Evolutionary conservation across 805 yeast species (phyloP).

Genomic region (Teunomyces funiuensis): DNA sequence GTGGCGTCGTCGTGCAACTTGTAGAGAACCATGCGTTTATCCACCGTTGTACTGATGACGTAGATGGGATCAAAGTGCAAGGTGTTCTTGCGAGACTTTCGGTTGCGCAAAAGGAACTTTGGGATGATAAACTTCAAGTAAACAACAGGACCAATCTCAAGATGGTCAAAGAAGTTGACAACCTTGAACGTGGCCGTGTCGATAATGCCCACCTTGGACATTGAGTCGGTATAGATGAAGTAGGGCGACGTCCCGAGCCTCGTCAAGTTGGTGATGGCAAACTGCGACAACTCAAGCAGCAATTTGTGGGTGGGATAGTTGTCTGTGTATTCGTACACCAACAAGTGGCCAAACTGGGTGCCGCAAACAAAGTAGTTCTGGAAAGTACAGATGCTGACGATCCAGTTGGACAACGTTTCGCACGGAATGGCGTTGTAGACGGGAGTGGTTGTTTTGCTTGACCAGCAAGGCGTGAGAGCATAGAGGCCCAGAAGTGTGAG

Average conservation of each 20-base stretch:
- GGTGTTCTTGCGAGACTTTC: slow-evolving; percentile 5
- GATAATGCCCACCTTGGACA: slow-evolving; percentile 31
- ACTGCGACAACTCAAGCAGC: slow-evolving; percentile 20
- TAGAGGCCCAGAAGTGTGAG: slow-evolving; percentile 5
- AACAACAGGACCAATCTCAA: slow-evolving; percentile 24
- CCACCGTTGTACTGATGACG: slow-evolving; percentile 21
- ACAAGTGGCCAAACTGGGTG: slow-evolving; percentile 30
- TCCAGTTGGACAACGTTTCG: slow-evolving; percentile 20
- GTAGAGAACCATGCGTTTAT: slow-evolving; percentile 22
- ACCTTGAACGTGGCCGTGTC: slow-evolving; percentile 14
- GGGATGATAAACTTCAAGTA: slow-evolving; percentile 16
- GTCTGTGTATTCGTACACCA: slow-evolving; percentile 19
- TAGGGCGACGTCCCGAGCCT: slow-evolving; percentile 17
- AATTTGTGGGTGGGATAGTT: slow-evolving; percentile 14
- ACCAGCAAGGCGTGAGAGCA: slow-evolving; percentile 15
- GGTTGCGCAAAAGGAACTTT: slow-evolving; percentile 3
- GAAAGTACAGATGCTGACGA: slow-evolving; percentile 20
- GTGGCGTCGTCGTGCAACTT: slow-evolving; percentile 20
- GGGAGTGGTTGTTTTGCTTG: not conserved
- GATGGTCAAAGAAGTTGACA: slow-evolving; percentile 18
- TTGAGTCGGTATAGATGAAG: slow-evolving; percentile 26
- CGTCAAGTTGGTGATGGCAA: slow-evolving; percentile 22
- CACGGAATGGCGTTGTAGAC: slow-evolving; percentile 11
- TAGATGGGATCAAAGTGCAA: slow-evolving; percentile 24
- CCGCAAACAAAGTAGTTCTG: slow-evolving; percentile 23